These are phyloP conservation scores for Rhizopogon vesiculosus DNA, from an alignment of 768 basidiomycete species.

Conservation along the genomic window DNA sequence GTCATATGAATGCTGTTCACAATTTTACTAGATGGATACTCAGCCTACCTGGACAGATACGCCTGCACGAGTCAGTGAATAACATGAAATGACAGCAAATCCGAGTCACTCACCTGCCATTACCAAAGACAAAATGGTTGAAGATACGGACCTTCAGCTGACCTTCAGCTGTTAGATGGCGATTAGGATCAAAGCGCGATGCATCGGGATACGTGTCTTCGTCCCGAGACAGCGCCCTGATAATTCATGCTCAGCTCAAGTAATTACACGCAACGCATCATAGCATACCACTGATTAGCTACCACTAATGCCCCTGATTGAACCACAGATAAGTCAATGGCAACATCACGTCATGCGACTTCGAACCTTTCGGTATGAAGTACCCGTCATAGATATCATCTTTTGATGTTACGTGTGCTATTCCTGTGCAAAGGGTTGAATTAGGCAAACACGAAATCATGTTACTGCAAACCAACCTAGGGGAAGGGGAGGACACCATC, in stretches of 20 bases:
- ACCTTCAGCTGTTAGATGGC: neutral
- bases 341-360: neutral
- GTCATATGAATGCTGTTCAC: neutral
- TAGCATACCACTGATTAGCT: slow-evolving; percentile 16
- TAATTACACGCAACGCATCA: too few relatives aligned
- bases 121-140: neutral
- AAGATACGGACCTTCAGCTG: neutral
- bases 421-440: slow-evolving; percentile 3
- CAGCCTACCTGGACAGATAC: neutral
- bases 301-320: slow-evolving; percentile 16
- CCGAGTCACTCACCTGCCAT: neutral
- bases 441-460: neutral
- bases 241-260: neutral
- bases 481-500: slow-evolving; percentile 2
- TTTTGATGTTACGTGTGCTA: slow-evolving; percentile 22
- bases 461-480: slow-evolving; percentile 1
- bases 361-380: slow-evolving; percentile 43
- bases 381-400: slow-evolving; percentile 38
- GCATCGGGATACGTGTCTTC: neutral
- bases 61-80: neutral
- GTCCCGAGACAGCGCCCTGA: neutral
- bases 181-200: slow-evolving; percentile 3
- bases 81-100: neutral
- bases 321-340: too few relatives aligned
- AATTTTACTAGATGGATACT: neutral